Evolutionary conservation across 78 protist genomes (phyloP), one percentile per base, ranked within the genome.

Genomic region (Andalucia godoyi): DNA sequence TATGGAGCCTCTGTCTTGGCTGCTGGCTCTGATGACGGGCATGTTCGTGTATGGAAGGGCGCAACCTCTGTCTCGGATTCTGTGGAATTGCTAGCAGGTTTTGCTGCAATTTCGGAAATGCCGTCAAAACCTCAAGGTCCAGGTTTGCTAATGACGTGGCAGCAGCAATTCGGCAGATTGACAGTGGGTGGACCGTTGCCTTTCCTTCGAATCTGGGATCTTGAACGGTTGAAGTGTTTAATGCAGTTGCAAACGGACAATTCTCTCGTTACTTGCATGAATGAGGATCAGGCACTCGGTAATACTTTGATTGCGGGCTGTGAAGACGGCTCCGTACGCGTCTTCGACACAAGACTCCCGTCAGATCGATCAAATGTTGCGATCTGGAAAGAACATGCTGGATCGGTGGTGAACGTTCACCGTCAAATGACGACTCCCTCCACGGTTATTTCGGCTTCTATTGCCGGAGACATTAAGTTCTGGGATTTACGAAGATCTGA

Each of bases 191-290:
- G 76, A 25, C 79, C 72, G n/a, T 38, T 64, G 50, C 74, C 54
- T n/a, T 50, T 73, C 64, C 58, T 83, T 29, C 57, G 83, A 27
- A 66, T 83, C 32, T 83, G 89, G 89, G 89, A 83, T 41, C 50
- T 83, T 23, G 83, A 80, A 57, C 38, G 81, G 27, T 84, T 80
- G 51, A 33, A 43, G 25, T 53, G 74, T 27, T 55, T 76, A 12
- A 64, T 62, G 12, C 76, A 61, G 27, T 45, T 79, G 23, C 46
- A 25, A 5, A 53, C 76, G n/a, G 72, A 63, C 6, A 57, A 74
- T 13, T 34, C 46, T 15, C 59, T 46, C 25, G 77, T 80, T 15
- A 80, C 84, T 7, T 32, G 66, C 32, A 37, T 76, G 52, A 45
- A 78, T 29, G 53, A 62, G 34, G 81, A 63, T 50, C 66, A 42